phyloP scores from a whole-genome alignment of 495 filamentous ascomycete genomes.

The Usnea hakonensis region DNA sequence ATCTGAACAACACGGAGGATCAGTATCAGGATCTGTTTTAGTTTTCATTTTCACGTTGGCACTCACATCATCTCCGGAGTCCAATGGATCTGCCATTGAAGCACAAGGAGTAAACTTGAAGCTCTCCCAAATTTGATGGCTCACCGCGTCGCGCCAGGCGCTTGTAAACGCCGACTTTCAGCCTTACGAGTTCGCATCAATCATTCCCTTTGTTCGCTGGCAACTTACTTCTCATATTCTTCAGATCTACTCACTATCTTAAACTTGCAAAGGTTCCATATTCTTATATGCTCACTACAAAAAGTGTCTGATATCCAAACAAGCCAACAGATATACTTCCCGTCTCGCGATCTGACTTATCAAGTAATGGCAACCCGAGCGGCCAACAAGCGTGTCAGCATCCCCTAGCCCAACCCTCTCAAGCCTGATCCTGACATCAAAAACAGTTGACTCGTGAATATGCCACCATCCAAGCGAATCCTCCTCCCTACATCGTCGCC shows the following conservation, averaged over 20 bases:
- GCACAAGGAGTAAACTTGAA: not conserved
- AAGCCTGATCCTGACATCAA: slow-evolving; percentile 5
- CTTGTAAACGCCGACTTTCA: slow-evolving; percentile 9
- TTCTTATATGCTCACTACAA: not conserved
- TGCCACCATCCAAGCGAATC: slow-evolving; percentile 81
- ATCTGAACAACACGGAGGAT: slow-evolving; percentile 36
- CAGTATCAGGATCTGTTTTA: not conserved
- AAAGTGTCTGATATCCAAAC: not conserved
- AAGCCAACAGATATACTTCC: not conserved
- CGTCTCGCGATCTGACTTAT: not conserved
- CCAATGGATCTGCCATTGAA: slow-evolving; percentile 45
- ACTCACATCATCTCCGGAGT: slow-evolving; percentile 44
- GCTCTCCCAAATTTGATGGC: not conserved
- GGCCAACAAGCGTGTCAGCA: slow-evolving; percentile 72
- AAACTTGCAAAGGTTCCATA: not conserved
- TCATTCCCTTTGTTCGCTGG: too few relatives aligned
- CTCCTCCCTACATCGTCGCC: slow-evolving; percentile 85
- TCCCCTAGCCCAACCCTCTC: slow-evolving; percentile 1
- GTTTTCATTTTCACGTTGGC: not conserved
- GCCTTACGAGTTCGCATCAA: not conserved
- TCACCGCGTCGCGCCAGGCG: not conserved
- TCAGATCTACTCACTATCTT: not conserved
- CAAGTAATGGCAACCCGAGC: slow-evolving; percentile 67
- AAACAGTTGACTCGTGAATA: slow-evolving; percentile 86
- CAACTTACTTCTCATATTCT: not conserved